Conservation (phyloP, 148 eudicot genomes). For the Fagopyrum tataricum region DNA sequence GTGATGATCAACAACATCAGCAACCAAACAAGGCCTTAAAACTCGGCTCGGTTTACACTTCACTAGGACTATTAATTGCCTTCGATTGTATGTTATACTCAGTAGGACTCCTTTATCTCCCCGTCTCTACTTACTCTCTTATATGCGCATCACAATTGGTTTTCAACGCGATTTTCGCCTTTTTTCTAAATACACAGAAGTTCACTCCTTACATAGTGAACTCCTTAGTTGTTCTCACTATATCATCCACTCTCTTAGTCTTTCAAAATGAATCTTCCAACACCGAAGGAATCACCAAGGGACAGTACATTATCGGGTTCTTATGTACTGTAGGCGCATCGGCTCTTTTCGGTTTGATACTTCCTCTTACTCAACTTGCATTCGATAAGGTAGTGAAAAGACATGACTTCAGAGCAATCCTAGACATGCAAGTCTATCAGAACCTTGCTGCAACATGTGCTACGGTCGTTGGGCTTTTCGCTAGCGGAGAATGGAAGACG, state of each 20-base stretch:
- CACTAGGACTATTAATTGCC: slow-evolving; percentile 25
- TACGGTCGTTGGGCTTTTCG: slow-evolving; percentile 36
- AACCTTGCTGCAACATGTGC: slow-evolving; percentile 25
- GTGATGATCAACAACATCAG: background rate
- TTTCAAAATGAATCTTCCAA: slow-evolving; percentile 13
- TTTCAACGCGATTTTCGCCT: slow-evolving; percentile 44
- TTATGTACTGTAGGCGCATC: slow-evolving; percentile 45
- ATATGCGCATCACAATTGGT: slow-evolving; percentile 42
- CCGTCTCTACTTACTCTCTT: slow-evolving; percentile 50
- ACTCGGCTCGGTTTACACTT: slow-evolving; percentile 20
- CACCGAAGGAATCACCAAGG: background rate
- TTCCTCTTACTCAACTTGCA: slow-evolving; percentile 29
- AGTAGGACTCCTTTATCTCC: slow-evolving; percentile 36
- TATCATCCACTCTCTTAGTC: slow-evolving; percentile 36
- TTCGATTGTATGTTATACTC: slow-evolving; percentile 40
- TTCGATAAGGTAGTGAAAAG: slow-evolving; percentile 34
- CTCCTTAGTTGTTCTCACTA: slow-evolving; percentile 41
- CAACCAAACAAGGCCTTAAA: background rate
- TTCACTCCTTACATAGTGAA: slow-evolving; percentile 35
- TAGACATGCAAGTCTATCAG: slow-evolving; percentile 30
- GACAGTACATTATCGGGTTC: slow-evolving; percentile 29
- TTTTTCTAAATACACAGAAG: slow-evolving; percentile 39
- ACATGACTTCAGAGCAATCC: slow-evolving; percentile 15
- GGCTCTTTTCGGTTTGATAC: slow-evolving; percentile 26
- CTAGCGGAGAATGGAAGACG: slow-evolving; percentile 38